A percentile compares a stretch with the other conserved stretches of the same genome.
phyloP scores from a whole-genome alignment of 257 asterid species.

The Gentiana straminea region DNA sequence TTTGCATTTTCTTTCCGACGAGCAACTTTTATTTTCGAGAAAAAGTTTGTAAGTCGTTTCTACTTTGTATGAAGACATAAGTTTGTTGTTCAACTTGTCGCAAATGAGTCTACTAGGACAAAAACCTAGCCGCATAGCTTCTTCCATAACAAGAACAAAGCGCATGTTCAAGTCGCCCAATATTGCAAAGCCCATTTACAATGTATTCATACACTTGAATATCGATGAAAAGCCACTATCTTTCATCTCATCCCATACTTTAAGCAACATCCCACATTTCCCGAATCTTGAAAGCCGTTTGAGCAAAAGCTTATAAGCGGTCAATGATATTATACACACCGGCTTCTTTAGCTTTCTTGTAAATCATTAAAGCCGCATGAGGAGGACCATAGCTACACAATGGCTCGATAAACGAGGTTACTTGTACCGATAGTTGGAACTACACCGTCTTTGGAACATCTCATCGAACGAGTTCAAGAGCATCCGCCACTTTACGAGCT shows the following conservation, averaged over 20 bases:
- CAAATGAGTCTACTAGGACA: constrained; percentile 67
- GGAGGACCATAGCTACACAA: constrained; percentile 93
- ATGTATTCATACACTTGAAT: constrained; percentile 63
- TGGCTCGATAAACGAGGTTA: constrained; percentile 55
- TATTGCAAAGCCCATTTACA: constrained; percentile 69
- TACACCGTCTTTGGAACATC: too few species aligned
- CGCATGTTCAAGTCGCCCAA: constrained; percentile 77
- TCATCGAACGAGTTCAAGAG: too few species aligned
- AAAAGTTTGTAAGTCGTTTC: constrained; percentile 67
- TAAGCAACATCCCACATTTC: constrained; percentile 68
- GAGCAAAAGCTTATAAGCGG: constrained; percentile 61
- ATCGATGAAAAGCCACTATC: constrained; percentile 69
- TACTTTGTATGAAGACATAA: constrained; percentile 52
- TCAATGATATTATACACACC: constrained; percentile 58
- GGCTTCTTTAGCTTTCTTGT: constrained; percentile 64
- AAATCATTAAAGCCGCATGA: constrained; percentile 74
- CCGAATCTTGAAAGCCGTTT: constrained; percentile 81
- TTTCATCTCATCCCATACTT: constrained; percentile 75
- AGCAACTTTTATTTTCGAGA: constrained; percentile 51
- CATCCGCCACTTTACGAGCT: too few species aligned
- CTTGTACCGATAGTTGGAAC: constrained; percentile 29
- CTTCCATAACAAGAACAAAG: constrained; percentile 54
- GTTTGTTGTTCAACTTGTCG: constrained; percentile 65
- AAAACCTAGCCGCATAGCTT: constrained; percentile 49
- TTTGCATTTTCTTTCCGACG: constrained; percentile 63